Evolutionary conservation across 2,329 filamentous ascomycete species (phyloP).

Genomic region (Endothia cerciana): DNA sequence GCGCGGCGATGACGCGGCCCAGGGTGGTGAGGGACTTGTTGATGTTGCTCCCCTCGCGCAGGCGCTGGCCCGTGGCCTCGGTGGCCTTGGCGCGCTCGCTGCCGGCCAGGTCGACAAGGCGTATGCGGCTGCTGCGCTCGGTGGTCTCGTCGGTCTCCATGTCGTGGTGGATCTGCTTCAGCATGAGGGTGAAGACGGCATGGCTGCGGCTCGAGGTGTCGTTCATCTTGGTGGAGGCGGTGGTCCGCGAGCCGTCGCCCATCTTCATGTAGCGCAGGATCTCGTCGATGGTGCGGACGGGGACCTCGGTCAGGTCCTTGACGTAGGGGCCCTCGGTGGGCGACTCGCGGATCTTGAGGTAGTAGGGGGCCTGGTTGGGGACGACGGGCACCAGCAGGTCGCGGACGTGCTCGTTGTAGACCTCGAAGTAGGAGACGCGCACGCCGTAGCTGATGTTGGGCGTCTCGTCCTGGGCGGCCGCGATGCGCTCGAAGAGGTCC

Average conservation of each 20-base stretch:
- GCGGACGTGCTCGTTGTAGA: constrained; percentile 98
- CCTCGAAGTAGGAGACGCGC: constrained; percentile 97
- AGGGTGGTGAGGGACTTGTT: constrained; percentile 98
- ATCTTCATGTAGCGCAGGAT: constrained; percentile 89
- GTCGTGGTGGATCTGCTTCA: constrained; percentile 98
- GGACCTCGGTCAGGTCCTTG: constrained; percentile 92
- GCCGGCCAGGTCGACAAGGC: constrained; percentile 91
- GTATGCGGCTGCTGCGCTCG: constrained; percentile 89
- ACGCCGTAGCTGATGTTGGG: constrained; percentile 97
- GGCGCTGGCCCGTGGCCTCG: constrained; percentile 86
- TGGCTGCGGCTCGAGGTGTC: constrained; percentile 96
- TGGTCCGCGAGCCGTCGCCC: constrained; percentile 85
- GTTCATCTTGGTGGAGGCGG: constrained; percentile 98
- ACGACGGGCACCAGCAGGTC: constrained; percentile 81
- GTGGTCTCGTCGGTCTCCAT: constrained; percentile 98
- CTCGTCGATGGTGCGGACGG: constrained; percentile 83
- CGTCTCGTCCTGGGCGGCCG: constrained; percentile 73
- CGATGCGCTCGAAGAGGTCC: constrained; percentile 92
- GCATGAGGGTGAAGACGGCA: constrained; percentile 95
- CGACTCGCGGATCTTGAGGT: constrained; percentile 96
- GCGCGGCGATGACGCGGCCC: constrained; percentile 90
- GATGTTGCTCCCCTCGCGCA: constrained; percentile 96
- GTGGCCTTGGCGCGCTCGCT: constrained; percentile 95
- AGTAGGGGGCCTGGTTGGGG: constrained; percentile 76
- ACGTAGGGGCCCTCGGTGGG: constrained; percentile 95